Percentiles rank a stretch among this genome's conserved stretches.
phyloP scores from a whole-genome alignment of 23 red algal genomes.

The Gracilaria caudata region DNA sequence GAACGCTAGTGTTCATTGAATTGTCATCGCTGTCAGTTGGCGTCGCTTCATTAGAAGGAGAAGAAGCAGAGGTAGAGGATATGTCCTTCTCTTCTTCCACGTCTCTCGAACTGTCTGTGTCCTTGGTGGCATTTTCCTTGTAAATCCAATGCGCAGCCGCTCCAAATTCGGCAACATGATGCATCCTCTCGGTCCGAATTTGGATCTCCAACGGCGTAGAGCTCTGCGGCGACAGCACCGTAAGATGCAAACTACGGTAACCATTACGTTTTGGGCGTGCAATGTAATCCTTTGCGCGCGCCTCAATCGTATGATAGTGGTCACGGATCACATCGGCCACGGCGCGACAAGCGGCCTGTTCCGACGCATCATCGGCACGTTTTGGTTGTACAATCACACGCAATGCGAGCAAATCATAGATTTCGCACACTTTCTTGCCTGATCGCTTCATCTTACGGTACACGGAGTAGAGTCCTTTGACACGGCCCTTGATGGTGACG shows the following conservation, averaged over 20 bases:
- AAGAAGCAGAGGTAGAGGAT: no score
- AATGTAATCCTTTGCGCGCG: slow-evolving; percentile 83
- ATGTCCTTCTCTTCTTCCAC: neutral
- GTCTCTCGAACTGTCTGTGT: neutral
- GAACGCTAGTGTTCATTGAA: neutral
- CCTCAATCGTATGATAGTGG: slow-evolving; percentile 54
- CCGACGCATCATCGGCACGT: slow-evolving; percentile 45
- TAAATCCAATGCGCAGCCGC: slow-evolving; percentile 93
- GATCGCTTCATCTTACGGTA: slow-evolving; percentile 86
- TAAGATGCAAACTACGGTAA: slow-evolving; percentile 85
- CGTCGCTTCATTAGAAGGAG: neutral
- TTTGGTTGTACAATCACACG: slow-evolving; percentile 80
- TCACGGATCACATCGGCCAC: slow-evolving; percentile 61
- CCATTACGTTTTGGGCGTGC: slow-evolving; percentile 85
- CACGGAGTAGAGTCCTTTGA: slow-evolving; percentile 92
- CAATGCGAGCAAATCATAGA: slow-evolving; percentile 89
- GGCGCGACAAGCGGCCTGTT: slow-evolving; percentile 64
- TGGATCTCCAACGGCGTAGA: slow-evolving; percentile 89
- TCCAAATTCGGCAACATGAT: slow-evolving; percentile 89
- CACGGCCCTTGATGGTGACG: slow-evolving; percentile 75
- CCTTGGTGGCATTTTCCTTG: slow-evolving; percentile 51
- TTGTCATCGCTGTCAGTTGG: neutral
- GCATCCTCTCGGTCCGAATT: slow-evolving; percentile 85
- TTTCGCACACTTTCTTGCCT: slow-evolving; percentile 71
- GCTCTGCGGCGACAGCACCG: slow-evolving; percentile 45